Percentiles rank a stretch among this genome's conserved stretches.
phyloP scores from a whole-genome alignment of 305 asterid species.

The Plantago coronopus region DNA sequence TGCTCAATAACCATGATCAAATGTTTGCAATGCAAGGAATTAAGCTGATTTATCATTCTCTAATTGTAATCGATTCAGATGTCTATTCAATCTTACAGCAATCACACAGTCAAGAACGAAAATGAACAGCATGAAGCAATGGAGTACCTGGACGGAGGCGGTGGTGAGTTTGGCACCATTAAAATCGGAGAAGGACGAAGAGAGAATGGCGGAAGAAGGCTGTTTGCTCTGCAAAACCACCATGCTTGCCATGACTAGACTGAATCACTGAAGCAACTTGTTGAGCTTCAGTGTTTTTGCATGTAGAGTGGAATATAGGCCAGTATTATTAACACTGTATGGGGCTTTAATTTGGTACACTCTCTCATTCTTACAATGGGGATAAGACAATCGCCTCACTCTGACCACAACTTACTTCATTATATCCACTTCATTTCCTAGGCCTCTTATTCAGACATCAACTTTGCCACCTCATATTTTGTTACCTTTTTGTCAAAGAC shows the following conservation, averaged over 20 bases:
- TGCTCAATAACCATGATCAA: not conserved
- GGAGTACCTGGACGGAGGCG: conserved; percentile 48
- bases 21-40: not conserved
- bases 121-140: too few relatives aligned
- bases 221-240: conserved; percentile 70
- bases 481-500: not conserved
- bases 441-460: conserved; percentile 21
- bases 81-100: too few relatives aligned
- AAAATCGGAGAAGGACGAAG: conserved; percentile 75
- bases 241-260: conserved; percentile 49
- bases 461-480: conserved; percentile 17
- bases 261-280: conserved; percentile 6
- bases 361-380: conserved; percentile 52
- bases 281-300: conserved; percentile 14
- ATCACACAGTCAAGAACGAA: too few relatives aligned
- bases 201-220: conserved; percentile 52
- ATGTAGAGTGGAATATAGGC: conserved; percentile 17
- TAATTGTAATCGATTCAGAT: too few relatives aligned
- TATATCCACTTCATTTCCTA: conserved; percentile 32
- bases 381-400: conserved; percentile 65
- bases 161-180: conserved; percentile 46
- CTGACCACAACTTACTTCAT: conserved; percentile 34
- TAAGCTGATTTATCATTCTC: conserved; percentile 9
- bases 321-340: conserved; percentile 18
- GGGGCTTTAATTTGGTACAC: conserved; percentile 20